Percentiles rank a stretch among this genome's conserved stretches.
phyloP scores from a whole-genome alignment of 164 flowering plant species.

The Vitis riparia region DNA sequence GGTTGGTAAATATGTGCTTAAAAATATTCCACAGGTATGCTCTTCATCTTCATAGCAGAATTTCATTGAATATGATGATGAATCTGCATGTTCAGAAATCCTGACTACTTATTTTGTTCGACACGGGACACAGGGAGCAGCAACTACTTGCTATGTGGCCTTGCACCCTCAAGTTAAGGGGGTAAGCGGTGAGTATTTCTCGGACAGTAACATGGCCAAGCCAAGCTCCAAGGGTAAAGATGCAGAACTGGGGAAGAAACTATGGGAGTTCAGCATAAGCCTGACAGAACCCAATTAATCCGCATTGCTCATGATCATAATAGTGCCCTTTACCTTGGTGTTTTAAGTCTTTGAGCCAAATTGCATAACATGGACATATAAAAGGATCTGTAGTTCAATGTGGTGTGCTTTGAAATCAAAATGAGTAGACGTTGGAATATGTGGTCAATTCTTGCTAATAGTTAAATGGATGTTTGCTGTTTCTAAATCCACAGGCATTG shows the following conservation, averaged over 20 bases:
- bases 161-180: conserved; percentile 66
- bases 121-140: conserved; percentile 54
- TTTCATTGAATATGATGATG: too few relatives aligned
- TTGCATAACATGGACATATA: not conserved
- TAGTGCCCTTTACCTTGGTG: not conserved
- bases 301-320: not conserved
- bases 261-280: conserved; percentile 73
- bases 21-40: conserved; percentile 59
- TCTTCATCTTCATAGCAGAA: too few relatives aligned
- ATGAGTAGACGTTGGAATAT: too few relatives aligned
- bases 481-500: too few relatives aligned
- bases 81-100: too few relatives aligned
- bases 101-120: not conserved
- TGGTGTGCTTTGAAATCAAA: too few relatives aligned
- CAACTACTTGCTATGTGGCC: conserved; percentile 83
- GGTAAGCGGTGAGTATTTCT: conserved; percentile 57
- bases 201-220: conserved; percentile 47
- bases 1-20: conserved; percentile 41
- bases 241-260: conserved; percentile 51
- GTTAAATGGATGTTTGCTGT: too few relatives aligned
- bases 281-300: conserved; percentile 19
- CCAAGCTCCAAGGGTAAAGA: conserved; percentile 44
- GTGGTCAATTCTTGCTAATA: too few relatives aligned
- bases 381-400: not conserved
- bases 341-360: too few relatives aligned